Evolutionary conservation across 768 basidiomycete species (phyloP).

Genomic region (Asterophora lycoperdoides): DNA sequence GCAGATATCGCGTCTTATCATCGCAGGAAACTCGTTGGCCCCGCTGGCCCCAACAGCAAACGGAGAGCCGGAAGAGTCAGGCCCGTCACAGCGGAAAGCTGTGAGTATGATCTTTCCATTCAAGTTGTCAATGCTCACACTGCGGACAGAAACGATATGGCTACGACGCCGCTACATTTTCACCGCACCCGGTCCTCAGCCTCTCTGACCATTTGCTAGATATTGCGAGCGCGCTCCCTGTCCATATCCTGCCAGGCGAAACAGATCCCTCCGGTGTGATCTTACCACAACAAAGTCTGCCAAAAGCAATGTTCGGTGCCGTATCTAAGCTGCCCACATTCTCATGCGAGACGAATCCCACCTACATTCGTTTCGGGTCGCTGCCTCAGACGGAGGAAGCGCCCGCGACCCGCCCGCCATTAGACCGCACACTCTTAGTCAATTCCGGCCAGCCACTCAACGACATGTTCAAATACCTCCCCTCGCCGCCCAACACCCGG

Average conservation of each 20-base stretch:
- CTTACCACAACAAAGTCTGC: conserved; percentile 91
- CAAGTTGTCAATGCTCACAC: conserved; percentile 7
- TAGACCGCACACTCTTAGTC: conserved; percentile 63
- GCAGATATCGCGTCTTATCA: conserved; percentile 77
- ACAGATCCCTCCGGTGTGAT: conserved; percentile 86
- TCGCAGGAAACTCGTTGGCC: conserved; percentile 86
- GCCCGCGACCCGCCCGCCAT: conserved; percentile 15
- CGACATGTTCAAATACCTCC: conserved; percentile 93
- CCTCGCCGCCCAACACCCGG: conserved; percentile 64
- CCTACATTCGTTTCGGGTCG: conserved; percentile 64
- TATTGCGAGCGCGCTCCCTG: conserved; percentile 70
- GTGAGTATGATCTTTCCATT: conserved; percentile 34
- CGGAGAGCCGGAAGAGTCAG: conserved; percentile 27
- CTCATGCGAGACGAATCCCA: conserved; percentile 83
- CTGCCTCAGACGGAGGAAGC: conserved; percentile 23
- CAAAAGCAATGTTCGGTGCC: conserved; percentile 83
- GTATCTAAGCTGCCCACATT: conserved; percentile 59
- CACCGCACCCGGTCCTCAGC: conserved; percentile 66
- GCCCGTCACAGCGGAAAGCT: conserved; percentile 45
- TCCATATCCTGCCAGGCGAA: conserved; percentile 86
- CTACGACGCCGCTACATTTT: conserved; percentile 62
- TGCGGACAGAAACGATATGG: conserved; percentile 55
- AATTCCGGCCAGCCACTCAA: conserved; percentile 91
- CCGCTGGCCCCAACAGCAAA: conserved; percentile 34
- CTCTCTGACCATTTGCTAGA: conserved; percentile 73